Base-by-base conservation (phyloP, 768 basidiomycete species). In the Pleurotus eryngii region DNA sequence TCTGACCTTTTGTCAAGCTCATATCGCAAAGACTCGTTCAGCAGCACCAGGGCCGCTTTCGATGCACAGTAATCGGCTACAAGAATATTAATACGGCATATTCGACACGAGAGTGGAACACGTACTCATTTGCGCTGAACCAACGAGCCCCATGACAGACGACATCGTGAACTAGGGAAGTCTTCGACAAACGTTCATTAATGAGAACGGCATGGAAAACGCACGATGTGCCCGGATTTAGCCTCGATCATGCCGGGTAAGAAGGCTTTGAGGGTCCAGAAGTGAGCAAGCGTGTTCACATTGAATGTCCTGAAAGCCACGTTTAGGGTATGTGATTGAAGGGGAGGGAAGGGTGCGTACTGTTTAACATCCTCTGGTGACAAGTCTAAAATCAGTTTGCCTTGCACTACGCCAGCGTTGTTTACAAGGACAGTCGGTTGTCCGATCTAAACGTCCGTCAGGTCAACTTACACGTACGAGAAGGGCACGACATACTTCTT, bases 351-450 rank as follows among this genome's bases (percentile, higher is more conserved):
- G 46, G 20, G 30, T 37, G 60, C 69, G 30, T 59, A 97, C 96
- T 94, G 87, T 61, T 83, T 74, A 46, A 98, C 71, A 65, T 99
- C 96, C 54, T 84, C 79, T 4, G 89, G 81, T 2, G 72, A 75
- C 57, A 97, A 76, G 65, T 98, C 95, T 11, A 95, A 73, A 30
- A 99, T 73, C 2, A 86, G 73, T 64, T 95, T 95, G 22, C 95
- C 94, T 72, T 95, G 91, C 22, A 90, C 92, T 57, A 97, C 86
- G 17, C 95, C 97, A 0, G 96, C 97, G 67, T 96, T 98, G 74
- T 98, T 98, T 63, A 99, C 77, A 20, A 99, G 74, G 39, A 98
- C 81, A 0, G 97, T 97, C 0, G 92, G 92, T 58, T 90, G 80
- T 3, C 92, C 95, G 53, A 96, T 78, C 92, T 95, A 63, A 30